Evolutionary conservation across 2,329 filamentous ascomycete genomes (phyloP), one percentile per base, ranked within the genome.

Genomic region (Fusarium neocosmosporiellum): DNA sequence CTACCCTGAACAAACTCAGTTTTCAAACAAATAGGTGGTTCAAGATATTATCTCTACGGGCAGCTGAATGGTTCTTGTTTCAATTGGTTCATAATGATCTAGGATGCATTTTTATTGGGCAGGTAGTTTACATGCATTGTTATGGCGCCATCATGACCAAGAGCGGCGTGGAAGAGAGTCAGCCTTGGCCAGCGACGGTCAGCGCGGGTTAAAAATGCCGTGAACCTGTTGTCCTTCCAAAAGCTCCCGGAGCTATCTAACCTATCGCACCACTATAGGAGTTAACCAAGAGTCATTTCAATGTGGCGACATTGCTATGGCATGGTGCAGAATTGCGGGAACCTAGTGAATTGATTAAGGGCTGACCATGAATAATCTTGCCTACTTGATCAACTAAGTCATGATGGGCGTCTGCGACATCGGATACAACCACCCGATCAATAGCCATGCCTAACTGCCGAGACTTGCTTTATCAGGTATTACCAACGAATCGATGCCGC

Each of bases 391-490:
- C 1, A 20, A 20, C 22, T 3, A 36, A 48, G 22, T 24, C 22
- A 48, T 48, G 16, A 29, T 46, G 7, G 20, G 9, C 31, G 33
- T 27, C 22, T 39, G 58, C 58, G 59, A 48, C n/a, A 63, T 43
- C 60, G 24, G 48, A 27, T 33, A 10, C 31, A 27, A 29, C n/a
- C 8, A 16, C 24, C 46, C 24, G 41, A 50, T 34, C 31, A 61
- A 61, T 7, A 29, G 18, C 59, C 59, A 53, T 39, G 11, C 13
- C n/a, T 20, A 63, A 43, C 27, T 55, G 46, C 60, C 46, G 60
- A 39, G 13, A n/a, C 9, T 24, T 63, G 67, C 63, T 73, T 73
- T 71, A 73, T 73, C 67, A 73, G 48, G 36, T 9, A 73, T 73
- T 68, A 73, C 64, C 62, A 72, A 72, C 55, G 41, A 63, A 39